Conservation (phyloP, 179 eudicot species). For the Patellifolia procumbens region DNA sequence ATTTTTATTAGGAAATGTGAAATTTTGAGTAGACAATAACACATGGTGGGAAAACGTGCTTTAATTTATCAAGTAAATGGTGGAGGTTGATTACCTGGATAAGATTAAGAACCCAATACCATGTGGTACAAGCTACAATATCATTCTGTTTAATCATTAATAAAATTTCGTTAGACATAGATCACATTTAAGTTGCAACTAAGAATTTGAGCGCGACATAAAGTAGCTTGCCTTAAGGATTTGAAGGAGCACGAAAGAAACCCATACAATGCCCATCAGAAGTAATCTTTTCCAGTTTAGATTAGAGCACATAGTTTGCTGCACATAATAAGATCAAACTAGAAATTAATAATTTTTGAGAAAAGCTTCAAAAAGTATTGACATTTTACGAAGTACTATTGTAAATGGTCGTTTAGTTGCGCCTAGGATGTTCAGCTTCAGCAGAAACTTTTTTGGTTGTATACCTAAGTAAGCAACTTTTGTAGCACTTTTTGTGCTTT, state of each 20-base stretch:
- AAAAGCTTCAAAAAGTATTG: not conserved
- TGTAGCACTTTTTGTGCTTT: not conserved
- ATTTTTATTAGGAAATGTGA: not conserved
- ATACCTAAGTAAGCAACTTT: not conserved
- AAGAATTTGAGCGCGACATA: not conserved
- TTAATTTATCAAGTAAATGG: not conserved
- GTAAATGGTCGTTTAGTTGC: not conserved
- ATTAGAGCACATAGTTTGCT: constrained; percentile 68
- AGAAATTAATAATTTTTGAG: not conserved
- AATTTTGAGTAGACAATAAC: not conserved
- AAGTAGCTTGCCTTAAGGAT: constrained; percentile 68
- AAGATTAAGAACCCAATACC: constrained; percentile 74
- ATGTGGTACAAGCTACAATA: constrained; percentile 53
- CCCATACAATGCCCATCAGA: constrained; percentile 66
- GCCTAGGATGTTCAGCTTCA: not conserved
- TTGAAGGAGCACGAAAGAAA: constrained; percentile 72
- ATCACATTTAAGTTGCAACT: not conserved
- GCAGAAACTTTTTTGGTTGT: not conserved
- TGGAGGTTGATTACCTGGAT: constrained; percentile 59
- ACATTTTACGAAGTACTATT: not conserved
- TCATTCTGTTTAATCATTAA: constrained; percentile 54
- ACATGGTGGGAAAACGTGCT: constrained; percentile 1
- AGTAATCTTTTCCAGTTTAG: constrained; percentile 62
- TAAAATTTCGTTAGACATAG: constrained; percentile 12
- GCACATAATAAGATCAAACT: constrained; percentile 14